These are phyloP conservation scores for Psilocybe sp. DNA, from an alignment of 768 basidiomycete species.

Conservation along the genomic window DNA sequence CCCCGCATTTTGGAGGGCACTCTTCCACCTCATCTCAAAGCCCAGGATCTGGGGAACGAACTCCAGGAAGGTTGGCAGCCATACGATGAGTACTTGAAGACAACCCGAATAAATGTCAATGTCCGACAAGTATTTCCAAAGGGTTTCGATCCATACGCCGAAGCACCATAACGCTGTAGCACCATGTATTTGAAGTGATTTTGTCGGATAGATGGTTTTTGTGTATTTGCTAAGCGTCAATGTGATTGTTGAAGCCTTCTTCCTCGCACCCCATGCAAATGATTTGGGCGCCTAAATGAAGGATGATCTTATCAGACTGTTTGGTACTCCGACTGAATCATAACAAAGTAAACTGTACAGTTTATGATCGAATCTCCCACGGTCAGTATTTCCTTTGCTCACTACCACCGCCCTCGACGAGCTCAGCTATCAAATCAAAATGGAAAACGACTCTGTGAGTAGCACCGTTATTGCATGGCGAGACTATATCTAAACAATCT, in stretches of 20 bases:
- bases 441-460: slow-evolving; percentile 91
- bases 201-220: no score
- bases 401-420: slow-evolving; percentile 18
- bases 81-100: slow-evolving; percentile 62
- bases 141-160: slow-evolving; percentile 44
- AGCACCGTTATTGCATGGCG: slow-evolving; percentile 5
- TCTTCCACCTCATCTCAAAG: slow-evolving; percentile 58
- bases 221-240: no score
- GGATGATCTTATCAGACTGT: no score
- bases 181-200: no score
- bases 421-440: slow-evolving; percentile 36
- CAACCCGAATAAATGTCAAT: slow-evolving; percentile 86
- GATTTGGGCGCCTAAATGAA: no score
- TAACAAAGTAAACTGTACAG: no score
- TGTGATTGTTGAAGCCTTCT: no score
- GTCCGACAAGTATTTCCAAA: slow-evolving; percentile 86
- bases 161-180: background rate
- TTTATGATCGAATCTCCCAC: slow-evolving; percentile 36
- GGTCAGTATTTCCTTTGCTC: slow-evolving; percentile 19
- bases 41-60: slow-evolving; percentile 20
- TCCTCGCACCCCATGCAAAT: no score
- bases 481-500: slow-evolving; percentile 3
- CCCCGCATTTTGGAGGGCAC: slow-evolving; percentile 86
- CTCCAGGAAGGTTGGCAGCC: slow-evolving; percentile 47
- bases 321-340: no score